Evolutionary conservation across 2,329 filamentous ascomycete species (phyloP), one percentile per base, ranked within the genome.

Genomic region (Exserohilum rostratum): DNA sequence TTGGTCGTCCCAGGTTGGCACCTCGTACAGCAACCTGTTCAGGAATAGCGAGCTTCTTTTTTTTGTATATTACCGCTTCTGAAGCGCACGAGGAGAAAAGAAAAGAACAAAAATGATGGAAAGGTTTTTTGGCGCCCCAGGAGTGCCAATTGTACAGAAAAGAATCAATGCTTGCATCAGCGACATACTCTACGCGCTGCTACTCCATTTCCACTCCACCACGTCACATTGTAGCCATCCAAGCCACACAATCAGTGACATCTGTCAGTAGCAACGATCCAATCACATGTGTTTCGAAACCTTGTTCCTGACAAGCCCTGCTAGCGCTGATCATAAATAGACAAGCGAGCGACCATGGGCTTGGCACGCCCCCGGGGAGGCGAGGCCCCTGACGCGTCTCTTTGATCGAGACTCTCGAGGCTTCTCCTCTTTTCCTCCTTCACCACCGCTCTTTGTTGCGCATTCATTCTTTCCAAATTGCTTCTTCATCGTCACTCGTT

Each of bases 271-370:
- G 57, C 48, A 62, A 55, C 40, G 29, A 34, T 40, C 58, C 61
- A 58, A 58, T 62, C 45, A 53, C 47, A 25, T 17, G n/a, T 53
- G 50, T 55, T 57, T 59, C 30, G 39, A 54, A 46, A 40, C 46
- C 17, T 44, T 49, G 61, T 63, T 63, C 61, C 61, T 63, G 56
- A 53, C 61, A 63, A 64, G 51, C 12, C 9, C n/a, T 10, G 18
- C 43, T 58, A 62, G 58, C 46, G 56, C n/a, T 2, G 6, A 40
- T 45, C 29, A 17, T 34, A 60, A 48, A 20, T 13, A 53, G 57
- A 30, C 30, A 56, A 57, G 50, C 44, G 50, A 30, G 35, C 35
- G 31, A 38, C 50, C 46, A 34, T 29, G 20, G 29, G 15, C 46
- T 53, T 52, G 43, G 54, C 45, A 27, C 38, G 33, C 49, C 38